Evolutionary conservation across 2,329 filamentous ascomycete species (phyloP), one percentile per base, ranked within the genome.

Genomic region (Nemania sp.): DNA sequence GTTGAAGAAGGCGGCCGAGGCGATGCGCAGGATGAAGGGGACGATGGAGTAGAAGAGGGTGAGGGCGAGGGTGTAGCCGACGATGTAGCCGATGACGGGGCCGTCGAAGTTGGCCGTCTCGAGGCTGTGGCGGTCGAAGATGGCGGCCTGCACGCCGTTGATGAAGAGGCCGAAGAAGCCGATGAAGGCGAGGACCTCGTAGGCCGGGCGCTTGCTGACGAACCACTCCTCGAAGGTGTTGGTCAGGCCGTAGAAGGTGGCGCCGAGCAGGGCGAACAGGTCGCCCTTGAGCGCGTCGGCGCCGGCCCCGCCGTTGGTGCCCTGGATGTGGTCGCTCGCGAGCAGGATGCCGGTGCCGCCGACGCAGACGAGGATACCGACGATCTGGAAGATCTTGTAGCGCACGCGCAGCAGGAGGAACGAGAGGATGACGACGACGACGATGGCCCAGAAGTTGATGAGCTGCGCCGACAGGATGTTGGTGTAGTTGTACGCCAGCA

Each of bases 371-470:
- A 97, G 72, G 74, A 99, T 98, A 57, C 95, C 95, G 34, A 85
- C 68, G 69, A 97, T 86, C 80, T 98, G 95, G 60, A 90, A 87
- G 73, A 85, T 80, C 78, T 92, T 91, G 83, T 99, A 99, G 70
- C 95, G 90, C 46, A 99, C 95, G 67, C 83, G 84, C 59, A 99
- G 85, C 69, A 97, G 81, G 65, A 88, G 67, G 78, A 96, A 93
- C 29, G 92, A 97, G 66, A 97, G 79, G 63, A 90, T 73, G 18
- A 98, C 92, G 20, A 99, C 95, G 64, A 94, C 88, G 52, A 96
- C 91, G 68, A 99, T 98, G 69, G 93, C 91, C 94, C 94, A 98
- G 80, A 98, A 98, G 82, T 97, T 97, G 79, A 99, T 92, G 54
- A 99, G 84, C 81, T 98, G 93, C 15, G 92, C 92, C 18, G 90